phyloP scores from a whole-genome alignment of 495 filamentous ascomycete species.

The Hamigera avellanea region DNA sequence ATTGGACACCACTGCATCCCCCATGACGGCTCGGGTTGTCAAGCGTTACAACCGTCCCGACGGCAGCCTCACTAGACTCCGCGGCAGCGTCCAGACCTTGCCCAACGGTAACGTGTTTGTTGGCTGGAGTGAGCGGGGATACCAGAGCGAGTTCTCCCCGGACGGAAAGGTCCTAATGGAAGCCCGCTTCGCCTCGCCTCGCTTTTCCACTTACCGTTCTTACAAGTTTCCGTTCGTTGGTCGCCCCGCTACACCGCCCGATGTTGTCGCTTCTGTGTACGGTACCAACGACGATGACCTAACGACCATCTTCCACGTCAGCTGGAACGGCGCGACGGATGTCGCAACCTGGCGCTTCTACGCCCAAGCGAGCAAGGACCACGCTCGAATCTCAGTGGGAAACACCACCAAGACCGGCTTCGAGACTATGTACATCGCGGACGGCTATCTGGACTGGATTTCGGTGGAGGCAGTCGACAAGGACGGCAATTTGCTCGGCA shows the following conservation, averaged over 20 bases:
- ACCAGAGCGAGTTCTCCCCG: constrained; percentile 37
- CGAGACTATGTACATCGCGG: constrained; percentile 21
- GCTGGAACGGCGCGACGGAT: constrained; percentile 38
- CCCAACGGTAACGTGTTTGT: constrained; percentile 41
- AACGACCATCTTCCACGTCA: constrained; percentile 24
- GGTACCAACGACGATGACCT: constrained; percentile 18
- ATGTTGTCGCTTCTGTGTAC: constrained; percentile 16
- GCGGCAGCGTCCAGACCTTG: constrained; percentile 45
- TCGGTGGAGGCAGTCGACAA: constrained; percentile 37
- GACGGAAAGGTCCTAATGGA: constrained; percentile 37
- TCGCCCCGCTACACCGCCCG: constrained; percentile 14
- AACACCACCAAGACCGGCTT: constrained; percentile 14
- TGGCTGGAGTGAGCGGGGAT: constrained; percentile 43
- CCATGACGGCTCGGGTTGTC: constrained; percentile 31
- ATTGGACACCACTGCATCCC: constrained; percentile 31
- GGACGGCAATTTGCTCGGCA: constrained; percentile 12
- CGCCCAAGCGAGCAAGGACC: constrained; percentile 6
- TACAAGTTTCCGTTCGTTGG: constrained; percentile 25
- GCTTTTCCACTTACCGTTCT: constrained; percentile 20
- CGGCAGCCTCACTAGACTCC: constrained; percentile 34
- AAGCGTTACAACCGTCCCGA: constrained; percentile 30
- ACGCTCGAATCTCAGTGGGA: constrained; percentile 4
- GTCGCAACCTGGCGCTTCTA: constrained; percentile 27
- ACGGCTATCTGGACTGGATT: constrained; percentile 24
- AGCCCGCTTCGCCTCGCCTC: constrained; percentile 14